These are phyloP conservation scores for Pezizomycotina sp. DNA, from an alignment of 2,329 filamentous ascomycete genomes.

Conservation along the genomic window DNA sequence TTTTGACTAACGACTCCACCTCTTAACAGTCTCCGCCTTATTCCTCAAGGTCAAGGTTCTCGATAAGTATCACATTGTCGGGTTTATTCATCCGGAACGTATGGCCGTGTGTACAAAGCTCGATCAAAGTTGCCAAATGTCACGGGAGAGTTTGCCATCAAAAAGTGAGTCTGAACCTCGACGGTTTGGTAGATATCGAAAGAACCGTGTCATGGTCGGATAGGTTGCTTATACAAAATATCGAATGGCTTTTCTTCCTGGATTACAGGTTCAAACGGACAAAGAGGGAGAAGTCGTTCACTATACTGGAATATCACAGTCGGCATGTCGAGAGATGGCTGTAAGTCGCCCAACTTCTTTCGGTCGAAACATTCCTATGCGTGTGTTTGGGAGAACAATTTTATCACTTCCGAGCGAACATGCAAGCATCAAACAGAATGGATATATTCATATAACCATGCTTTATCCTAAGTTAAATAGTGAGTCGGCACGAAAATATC, in stretches of 20 bases:
- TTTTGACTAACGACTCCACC: no score
- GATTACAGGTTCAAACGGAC: conserved; percentile 61
- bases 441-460: background rate
- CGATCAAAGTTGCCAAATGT: conserved; percentile 44
- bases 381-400: no score
- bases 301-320: conserved; percentile 96
- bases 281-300: conserved; percentile 91
- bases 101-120: conserved; percentile 95
- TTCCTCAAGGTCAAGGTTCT: conserved; percentile 72
- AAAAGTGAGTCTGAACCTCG: conserved; percentile 50
- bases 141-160: conserved; percentile 84
- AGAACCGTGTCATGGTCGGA: no score
- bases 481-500: conserved; percentile 78
- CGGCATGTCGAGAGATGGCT: conserved; percentile 92
- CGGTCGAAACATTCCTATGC: background rate
- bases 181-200: no score
- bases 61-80: conserved; percentile 89
- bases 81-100: conserved; percentile 98
- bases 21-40: conserved; percentile 34
- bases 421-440: no score
- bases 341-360: conserved; percentile 12
- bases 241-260: conserved; percentile 5
- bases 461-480: conserved; percentile 47
- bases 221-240: no score
- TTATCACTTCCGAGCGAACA: no score